A percentile compares a stretch with the other conserved stretches of the same genome.
These are phyloP conservation scores for Akanthomyces uredinophilus DNA, from an alignment of 2,329 filamentous ascomycete species.

Conservation along the genomic window DNA sequence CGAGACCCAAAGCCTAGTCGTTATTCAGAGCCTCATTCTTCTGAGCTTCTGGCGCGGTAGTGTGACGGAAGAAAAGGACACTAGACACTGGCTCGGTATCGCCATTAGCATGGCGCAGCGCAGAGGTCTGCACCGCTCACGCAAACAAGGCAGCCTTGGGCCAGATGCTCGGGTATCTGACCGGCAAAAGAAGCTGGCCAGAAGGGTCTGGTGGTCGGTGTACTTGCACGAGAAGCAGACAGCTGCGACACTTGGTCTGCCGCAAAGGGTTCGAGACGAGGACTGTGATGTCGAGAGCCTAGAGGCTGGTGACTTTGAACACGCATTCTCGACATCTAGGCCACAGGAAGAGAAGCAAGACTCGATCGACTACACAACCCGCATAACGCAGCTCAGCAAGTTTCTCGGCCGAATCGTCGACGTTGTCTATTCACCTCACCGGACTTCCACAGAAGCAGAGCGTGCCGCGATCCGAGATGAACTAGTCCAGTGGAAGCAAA, in stretches of 20 bases:
- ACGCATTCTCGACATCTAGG: constrained; percentile 14
- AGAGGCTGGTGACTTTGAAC: constrained; percentile 16
- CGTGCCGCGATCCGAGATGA: constrained; percentile 31
- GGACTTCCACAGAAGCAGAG: constrained; percentile 21
- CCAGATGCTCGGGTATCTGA: constrained; percentile 8
- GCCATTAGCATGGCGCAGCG: constrained; percentile 42
- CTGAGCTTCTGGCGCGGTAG: constrained; percentile 47
- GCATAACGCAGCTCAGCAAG: constrained; percentile 19
- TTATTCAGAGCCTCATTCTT: constrained; percentile 43
- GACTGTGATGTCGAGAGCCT: constrained; percentile 40
- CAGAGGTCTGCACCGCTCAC: constrained; percentile 31
- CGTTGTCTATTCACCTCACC: constrained; percentile 16
- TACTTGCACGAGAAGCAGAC: constrained; percentile 46
- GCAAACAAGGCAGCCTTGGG: not conserved
- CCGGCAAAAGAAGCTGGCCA: constrained; percentile 28
- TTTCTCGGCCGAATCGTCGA: constrained; percentile 23
- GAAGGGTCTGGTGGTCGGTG: constrained; percentile 44
- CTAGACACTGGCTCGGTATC: constrained; percentile 38
- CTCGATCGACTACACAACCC: constrained; percentile 33
- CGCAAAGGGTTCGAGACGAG: constrained; percentile 42
- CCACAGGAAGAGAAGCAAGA: constrained; percentile 22
- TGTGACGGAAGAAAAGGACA: constrained; percentile 36
- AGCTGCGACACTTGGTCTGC: constrained; percentile 39
- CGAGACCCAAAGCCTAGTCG: constrained; percentile 39
- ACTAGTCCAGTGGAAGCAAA: constrained; percentile 34